Percentiles rank a stretch among this genome's conserved stretches.
These are phyloP conservation scores for Lactuca saligna DNA, from an alignment of 129 eudicot species.

Conservation along the genomic window DNA sequence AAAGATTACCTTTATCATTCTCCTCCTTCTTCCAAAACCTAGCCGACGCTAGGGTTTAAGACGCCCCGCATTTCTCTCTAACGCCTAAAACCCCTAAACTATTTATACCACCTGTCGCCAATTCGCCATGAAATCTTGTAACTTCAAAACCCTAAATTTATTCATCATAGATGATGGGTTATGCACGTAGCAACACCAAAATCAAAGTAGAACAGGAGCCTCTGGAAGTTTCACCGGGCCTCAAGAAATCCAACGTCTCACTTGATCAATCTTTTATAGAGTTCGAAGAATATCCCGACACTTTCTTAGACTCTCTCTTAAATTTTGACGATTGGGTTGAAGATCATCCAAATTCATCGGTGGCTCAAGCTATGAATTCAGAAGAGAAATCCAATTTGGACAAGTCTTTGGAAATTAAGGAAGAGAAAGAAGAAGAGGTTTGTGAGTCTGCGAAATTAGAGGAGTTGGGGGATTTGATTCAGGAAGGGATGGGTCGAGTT, in stretches of 20 bases:
- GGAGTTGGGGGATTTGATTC: conserved; percentile 43
- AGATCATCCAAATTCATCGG: conserved; percentile 15
- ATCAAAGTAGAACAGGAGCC: conserved; percentile 11
- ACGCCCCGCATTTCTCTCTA: background rate
- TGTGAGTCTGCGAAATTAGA: conserved; percentile 23
- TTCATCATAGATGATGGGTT: conserved; percentile 42
- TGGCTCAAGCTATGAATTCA: conserved; percentile 24
- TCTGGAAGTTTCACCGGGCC: conserved; percentile 21
- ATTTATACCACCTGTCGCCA: background rate
- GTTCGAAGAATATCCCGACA: conserved; percentile 34
- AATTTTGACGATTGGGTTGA: conserved; percentile 64
- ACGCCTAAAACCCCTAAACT: conserved; percentile 3
- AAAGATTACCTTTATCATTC: background rate
- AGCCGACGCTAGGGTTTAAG: conserved; percentile 9
- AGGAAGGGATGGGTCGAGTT: conserved; percentile 55
- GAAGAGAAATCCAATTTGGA: conserved; percentile 16
- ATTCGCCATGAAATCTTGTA: background rate
- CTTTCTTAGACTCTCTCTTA: conserved; percentile 46
- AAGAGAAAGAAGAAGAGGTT: conserved; percentile 8
- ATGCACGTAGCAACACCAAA: conserved; percentile 17
- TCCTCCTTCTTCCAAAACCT: background rate
- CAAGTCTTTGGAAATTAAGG: background rate
- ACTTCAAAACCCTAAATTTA: conserved; percentile 33
- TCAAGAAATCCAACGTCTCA: conserved; percentile 28
- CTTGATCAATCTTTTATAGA: conserved; percentile 29